Percentiles rank a stretch among this genome's conserved stretches.
Evolutionary conservation across 2,329 filamentous ascomycete species (phyloP).

Genomic region (Nigrograna mackinnonii): DNA sequence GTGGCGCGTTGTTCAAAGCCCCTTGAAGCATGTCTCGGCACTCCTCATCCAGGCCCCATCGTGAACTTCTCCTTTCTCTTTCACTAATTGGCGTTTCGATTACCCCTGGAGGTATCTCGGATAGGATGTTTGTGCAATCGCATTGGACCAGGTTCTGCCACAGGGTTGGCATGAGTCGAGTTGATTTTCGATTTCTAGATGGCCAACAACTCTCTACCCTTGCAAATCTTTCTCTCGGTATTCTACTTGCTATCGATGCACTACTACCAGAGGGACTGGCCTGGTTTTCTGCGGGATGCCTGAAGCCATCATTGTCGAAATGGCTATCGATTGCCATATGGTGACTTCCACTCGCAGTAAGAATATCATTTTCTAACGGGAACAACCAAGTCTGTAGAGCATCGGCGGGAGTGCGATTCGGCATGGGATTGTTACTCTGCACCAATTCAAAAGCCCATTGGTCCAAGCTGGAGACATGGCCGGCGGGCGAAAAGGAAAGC

Average conservation of each 20-base stretch:
- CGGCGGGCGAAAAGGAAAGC: slow-evolving; percentile 36
- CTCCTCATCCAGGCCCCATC: slow-evolving; percentile 40
- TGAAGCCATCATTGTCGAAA: slow-evolving; percentile 32
- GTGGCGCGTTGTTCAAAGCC: slow-evolving; percentile 27
- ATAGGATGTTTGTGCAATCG: slow-evolving; percentile 40
- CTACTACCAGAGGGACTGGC: slow-evolving; percentile 38
- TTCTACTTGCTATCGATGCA: slow-evolving; percentile 40
- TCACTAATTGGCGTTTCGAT: slow-evolving; percentile 28
- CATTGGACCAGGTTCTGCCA: slow-evolving; percentile 36
- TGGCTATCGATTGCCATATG: slow-evolving; percentile 33
- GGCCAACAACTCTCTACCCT: slow-evolving; percentile 44
- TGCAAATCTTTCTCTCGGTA: slow-evolving; percentile 42
- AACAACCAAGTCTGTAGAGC: slow-evolving; percentile 42
- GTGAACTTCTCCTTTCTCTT: slow-evolving; percentile 32
- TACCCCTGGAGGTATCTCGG: slow-evolving; percentile 25
- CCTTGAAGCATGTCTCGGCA: slow-evolving; percentile 46
- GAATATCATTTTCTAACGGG: slow-evolving; percentile 33
- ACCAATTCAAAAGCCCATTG: slow-evolving; percentile 43
- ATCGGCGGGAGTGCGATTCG: slow-evolving; percentile 39
- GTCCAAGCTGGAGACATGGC: slow-evolving; percentile 38
- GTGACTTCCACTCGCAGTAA: slow-evolving; percentile 27
- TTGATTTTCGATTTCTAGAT: slow-evolving; percentile 30
- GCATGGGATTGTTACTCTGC: slow-evolving; percentile 38
- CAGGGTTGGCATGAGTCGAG: slow-evolving; percentile 36
- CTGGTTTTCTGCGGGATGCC: slow-evolving; percentile 24